Evolutionary conservation across 495 filamentous ascomycete species (phyloP), one percentile per base, ranked within the genome.

Genomic region (Durotheca rogersii): DNA sequence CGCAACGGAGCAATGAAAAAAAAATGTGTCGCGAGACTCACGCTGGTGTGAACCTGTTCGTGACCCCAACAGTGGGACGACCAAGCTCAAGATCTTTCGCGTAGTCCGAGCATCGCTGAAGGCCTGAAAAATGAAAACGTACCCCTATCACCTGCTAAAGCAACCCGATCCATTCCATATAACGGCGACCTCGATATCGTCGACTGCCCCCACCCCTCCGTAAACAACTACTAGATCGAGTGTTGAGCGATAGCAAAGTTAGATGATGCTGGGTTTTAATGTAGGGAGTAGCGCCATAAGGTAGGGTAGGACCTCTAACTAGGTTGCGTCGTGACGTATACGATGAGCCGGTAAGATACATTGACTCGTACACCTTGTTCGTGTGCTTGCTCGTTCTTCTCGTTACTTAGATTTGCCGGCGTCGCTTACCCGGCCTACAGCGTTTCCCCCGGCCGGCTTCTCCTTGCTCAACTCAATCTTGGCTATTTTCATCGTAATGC

Each of bases 401-500:
- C n/a, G n/a, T n/a, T n/a, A n/a, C n/a, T n/a, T n/a, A n/a, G n/a
- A n/a, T n/a, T n/a, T n/a, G n/a, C n/a, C n/a, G n/a, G n/a, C n/a
- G n/a, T n/a, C n/a, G n/a, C 18, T 43, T 47, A n/a, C 33, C 64
- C 43, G 61, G 38, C 29, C 27, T 57, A 59, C 7, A 41, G 19
- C 18, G 21, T 61, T 66, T 21, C 68, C 69, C 7, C 52, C 53
- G 41, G 67, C 56, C n/a, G 70, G 20, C 41, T 72, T 66, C 25
- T 69, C 69, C 7, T 54, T 55, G 41, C 67, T 56, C n/a, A 70
- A 18, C 41, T 72, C 63, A 36, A 35, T 41, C 37, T 72, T 51
- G 20, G 74, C 69, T 19, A 67, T 64, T 23, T 56, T 63, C 61
- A 69, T 76, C 4, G 67, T 72, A 17, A 75, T 61, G 27, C 74